Base-by-base conservation (phyloP, 768 basidiomycete species). In the Leccinum incarnatum region DNA sequence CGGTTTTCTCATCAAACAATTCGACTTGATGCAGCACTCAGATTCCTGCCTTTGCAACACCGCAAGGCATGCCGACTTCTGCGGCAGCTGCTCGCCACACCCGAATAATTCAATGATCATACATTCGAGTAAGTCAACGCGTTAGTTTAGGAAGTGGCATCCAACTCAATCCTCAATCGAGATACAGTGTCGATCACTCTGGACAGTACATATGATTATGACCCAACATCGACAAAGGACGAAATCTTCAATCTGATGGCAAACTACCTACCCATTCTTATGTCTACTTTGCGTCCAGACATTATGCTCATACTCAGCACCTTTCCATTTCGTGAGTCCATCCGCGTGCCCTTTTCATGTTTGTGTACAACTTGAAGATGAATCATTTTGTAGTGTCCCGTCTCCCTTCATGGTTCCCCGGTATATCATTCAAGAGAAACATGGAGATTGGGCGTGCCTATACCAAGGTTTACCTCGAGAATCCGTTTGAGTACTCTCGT, bases 41-140 rank as follows among this genome's bases (percentile, higher is more conserved):
- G 62, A 37, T 74, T 71, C 53, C 61, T 63, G 9, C 68, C 69
- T 1, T 58, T 68, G 42, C 68, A 70, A 34, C 47, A 72, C 7
- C 68, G 65, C 45, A 69, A 68, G 15, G 57, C 68, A 5, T 69
- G 74, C 56, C 58, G 51, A 3, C 62, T 75, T 27, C 68, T 78
- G 23, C 67, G 58, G 3, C 67, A 65, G 7, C 61, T 78, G 14
- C 40, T 76, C 2, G 67, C 70, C n/a, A 49, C 66, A 6, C 73
- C 75, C 36, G 72, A 74, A 15, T 61, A 69, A 48, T 60, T 75
- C 30, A 48, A 67, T 7, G 68, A 67, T 11, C 73, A 75, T 51
- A 51, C 76, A 7, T 65, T 69, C 19, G 70, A 75, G 78, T 63
- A 21, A 4, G 21, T 54, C 8, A 47, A 29, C 27, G 1, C 21